These are phyloP conservation scores for Pseudognaphalium luteoalbum DNA, from an alignment of 129 eudicot genomes.

Conservation along the genomic window DNA sequence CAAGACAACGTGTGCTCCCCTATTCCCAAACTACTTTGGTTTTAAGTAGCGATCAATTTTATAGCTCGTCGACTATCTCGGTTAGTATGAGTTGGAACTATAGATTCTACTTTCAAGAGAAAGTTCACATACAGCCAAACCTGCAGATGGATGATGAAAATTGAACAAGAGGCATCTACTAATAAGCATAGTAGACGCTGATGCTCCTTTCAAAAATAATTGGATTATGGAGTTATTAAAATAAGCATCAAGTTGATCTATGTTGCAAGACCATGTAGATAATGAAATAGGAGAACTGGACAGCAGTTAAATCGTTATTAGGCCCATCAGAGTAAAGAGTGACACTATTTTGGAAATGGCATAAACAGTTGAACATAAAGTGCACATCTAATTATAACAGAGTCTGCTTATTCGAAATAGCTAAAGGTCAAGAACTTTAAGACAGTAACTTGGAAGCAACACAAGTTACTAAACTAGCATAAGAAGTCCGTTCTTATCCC, in stretches of 20 bases:
- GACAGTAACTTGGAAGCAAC: conserved; percentile 17
- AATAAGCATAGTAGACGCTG: not conserved
- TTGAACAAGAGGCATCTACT: not conserved
- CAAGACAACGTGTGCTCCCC: not conserved
- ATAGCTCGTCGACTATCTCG: not conserved
- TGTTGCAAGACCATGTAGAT: conserved; percentile 22
- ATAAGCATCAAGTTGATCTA: conserved; percentile 11
- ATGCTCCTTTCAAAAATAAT: conserved; percentile 16
- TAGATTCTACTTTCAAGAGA: conserved; percentile 8
- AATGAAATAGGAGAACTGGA: conserved; percentile 9
- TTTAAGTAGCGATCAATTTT: not conserved
- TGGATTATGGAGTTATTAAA: conserved; percentile 10
- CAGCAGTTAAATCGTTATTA: not conserved
- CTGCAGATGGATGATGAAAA: conserved; percentile 11
- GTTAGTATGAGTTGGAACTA: conserved; percentile 4
- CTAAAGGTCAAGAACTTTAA: conserved; percentile 10
- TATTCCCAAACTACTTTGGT: conserved; percentile 3
- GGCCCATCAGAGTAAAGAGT: conserved; percentile 16
- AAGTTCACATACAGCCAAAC: conserved; percentile 7
- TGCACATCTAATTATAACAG: not conserved
- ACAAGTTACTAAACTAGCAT: conserved; percentile 19
- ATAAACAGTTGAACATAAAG: not conserved
- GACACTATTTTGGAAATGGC: conserved; percentile 11
- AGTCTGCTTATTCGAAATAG: not conserved
- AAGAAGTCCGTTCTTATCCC: conserved; percentile 8